phyloP scores from a whole-genome alignment of 257 asterid species.

The Euphrasia confusa region DNA sequence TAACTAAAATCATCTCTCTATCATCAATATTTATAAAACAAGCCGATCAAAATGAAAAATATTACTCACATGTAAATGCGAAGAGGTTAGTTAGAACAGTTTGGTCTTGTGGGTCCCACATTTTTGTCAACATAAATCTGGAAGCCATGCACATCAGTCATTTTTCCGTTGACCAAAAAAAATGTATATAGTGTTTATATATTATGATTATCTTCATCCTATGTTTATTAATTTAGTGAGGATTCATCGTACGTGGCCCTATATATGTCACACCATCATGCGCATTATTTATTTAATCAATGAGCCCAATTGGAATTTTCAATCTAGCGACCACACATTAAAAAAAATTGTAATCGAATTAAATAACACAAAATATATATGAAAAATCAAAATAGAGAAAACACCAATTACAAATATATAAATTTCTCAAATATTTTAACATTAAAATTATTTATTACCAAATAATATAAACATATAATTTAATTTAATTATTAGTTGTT shows the following conservation, averaged over 20 bases:
- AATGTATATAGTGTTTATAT: no score
- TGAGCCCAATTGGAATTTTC: neutral
- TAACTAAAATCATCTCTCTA: no score
- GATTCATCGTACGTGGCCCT: slow-evolving; percentile 42
- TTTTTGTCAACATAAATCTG: slow-evolving; percentile 25
- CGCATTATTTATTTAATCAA: neutral
- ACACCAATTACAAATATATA: no score
- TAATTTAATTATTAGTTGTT: no score
- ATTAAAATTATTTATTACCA: no score
- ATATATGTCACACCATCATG: neutral
- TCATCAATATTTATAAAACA: no score
- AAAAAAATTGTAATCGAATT: no score
- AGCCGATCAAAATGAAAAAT: no score
- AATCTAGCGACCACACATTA: neutral
- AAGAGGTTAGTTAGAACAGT: slow-evolving; percentile 24
- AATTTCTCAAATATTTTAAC: no score
- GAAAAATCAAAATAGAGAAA: no score
- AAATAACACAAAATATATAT: neutral
- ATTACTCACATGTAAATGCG: neutral
- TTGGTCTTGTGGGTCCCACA: slow-evolving; percentile 23
- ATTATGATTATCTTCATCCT: neutral
- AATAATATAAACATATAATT: no score
- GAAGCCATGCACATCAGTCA: slow-evolving; percentile 21
- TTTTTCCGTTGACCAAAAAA: slow-evolving; percentile 21
- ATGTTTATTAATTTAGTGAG: neutral